Evolutionary conservation across 805 yeast species (phyloP), one percentile per base, ranked within the genome.

Genomic region (Myxozyma neotropica): DNA sequence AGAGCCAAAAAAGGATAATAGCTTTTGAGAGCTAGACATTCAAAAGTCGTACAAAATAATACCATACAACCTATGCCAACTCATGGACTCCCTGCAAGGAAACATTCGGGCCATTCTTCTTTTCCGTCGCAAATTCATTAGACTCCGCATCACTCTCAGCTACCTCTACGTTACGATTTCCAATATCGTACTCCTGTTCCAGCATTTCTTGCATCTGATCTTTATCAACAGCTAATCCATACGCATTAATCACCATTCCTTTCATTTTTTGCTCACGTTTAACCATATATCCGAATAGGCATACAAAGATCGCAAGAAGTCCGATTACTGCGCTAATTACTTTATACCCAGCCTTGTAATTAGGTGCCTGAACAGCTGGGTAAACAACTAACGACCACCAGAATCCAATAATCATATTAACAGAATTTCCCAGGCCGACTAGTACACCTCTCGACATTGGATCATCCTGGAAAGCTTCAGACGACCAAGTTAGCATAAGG

Each of bases 341-440:
- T 51, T 68, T 73, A 47, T 73, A 73, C 24, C 75, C 76, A 33
- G 67, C 67, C 19, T 69, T 70, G 57, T 72, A 74, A 40, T 57
- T 62, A 24, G 76, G 77, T 1, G 77, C 76, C 19, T 71, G 63
- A 24, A 68, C 65, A 17, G 75, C 68, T 19, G 74, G 73, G 55
- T 64, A 74, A 24, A 74, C 66, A 17, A 71, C 66, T 8, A 73
- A 58, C 31, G 74, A 74, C 51, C 73, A 55, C 73, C 74, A 73
- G 23, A 76, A 73, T 48, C 69, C 70, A 42, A 73, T 68, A 12
- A 51, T 38, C 57, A 51, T 57, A 29, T 51, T 57, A 21, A 57
- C 44, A 12, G 60, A 40, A 27, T 52, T 57, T 33, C 56, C 55
- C 23, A 43, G 13, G 33, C 60, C 60, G 17, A 56, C 47, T 7